These are phyloP conservation scores for Cyclostephanos tholiformis DNA, from an alignment of 108 stramenopile species.

Conservation along the genomic window DNA sequence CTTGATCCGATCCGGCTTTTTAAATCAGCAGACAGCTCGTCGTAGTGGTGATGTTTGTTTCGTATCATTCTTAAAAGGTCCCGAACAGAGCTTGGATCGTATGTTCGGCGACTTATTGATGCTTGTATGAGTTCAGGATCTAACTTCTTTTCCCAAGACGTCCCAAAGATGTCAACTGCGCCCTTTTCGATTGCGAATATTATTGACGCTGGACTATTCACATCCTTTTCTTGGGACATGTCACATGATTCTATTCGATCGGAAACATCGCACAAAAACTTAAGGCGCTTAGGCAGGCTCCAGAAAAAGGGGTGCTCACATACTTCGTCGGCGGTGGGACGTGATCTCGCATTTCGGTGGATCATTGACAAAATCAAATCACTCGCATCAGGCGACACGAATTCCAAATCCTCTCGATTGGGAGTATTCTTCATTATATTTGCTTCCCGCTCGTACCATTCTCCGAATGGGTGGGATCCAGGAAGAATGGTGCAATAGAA, in stretches of 20 bases:
- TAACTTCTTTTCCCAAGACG: slow-evolving; percentile 84
- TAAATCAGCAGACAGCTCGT: slow-evolving; percentile 80
- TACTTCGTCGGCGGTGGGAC: slow-evolving; percentile 89
- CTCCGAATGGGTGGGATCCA: slow-evolving; percentile 94
- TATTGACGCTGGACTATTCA: slow-evolving; percentile 27
- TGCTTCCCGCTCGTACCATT: slow-evolving; percentile 96
- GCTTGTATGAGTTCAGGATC: slow-evolving; percentile 81
- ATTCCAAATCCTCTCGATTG: slow-evolving; percentile 55
- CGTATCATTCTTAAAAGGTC: slow-evolving; percentile 91
- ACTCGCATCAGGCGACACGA: slow-evolving; percentile 76
- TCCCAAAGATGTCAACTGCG: slow-evolving; percentile 82
- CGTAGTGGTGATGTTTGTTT: slow-evolving; percentile 95
- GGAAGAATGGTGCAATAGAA: slow-evolving; percentile 89
- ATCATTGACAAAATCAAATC: slow-evolving; percentile 89
- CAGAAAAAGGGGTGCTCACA: slow-evolving; percentile 96
- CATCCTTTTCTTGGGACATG: slow-evolving; percentile 16
- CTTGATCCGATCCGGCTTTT: slow-evolving; percentile 53
- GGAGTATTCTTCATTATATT: slow-evolving; percentile 92
- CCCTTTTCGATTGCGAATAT: slow-evolving; percentile 77
- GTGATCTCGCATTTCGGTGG: slow-evolving; percentile 65
- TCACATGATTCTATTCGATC: slow-evolving; percentile 82
- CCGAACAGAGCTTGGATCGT: slow-evolving; percentile 88
- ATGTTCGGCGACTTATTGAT: slow-evolving; percentile 84
- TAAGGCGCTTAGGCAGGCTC: slow-evolving; percentile 67
- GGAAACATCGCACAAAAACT: slow-evolving; percentile 91